Evolutionary conservation across 257 asterid species (phyloP).

Genomic region (Cruciata laevipes): DNA sequence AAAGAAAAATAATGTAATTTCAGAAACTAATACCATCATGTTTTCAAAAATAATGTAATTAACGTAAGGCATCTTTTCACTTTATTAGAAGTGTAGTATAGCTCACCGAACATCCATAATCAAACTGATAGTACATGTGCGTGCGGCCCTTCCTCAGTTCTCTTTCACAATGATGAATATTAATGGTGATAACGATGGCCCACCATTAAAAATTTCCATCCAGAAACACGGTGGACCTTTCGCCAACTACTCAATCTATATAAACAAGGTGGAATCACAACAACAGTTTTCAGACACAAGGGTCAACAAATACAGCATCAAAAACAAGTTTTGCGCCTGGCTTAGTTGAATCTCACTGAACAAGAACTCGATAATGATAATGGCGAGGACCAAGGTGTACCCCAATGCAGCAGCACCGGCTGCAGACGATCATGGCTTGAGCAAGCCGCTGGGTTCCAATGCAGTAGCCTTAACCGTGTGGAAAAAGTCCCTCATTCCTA

Average conservation of each 20-base stretch:
- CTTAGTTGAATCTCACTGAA: background rate
- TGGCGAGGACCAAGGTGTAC: constrained; percentile 51
- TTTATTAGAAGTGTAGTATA: too few relatives aligned
- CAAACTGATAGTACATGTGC: background rate
- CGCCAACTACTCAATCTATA: background rate
- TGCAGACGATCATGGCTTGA: background rate
- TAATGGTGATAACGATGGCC: background rate
- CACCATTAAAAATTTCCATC: background rate
- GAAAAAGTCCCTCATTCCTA: constrained; percentile 67
- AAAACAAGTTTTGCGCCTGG: background rate
- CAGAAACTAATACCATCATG: too few relatives aligned
- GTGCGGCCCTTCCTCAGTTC: background rate
- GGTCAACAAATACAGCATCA: background rate
- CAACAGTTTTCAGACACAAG: background rate
- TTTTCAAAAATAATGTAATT: too few relatives aligned
- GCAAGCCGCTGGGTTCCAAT: constrained; percentile 9
- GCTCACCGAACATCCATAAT: too few relatives aligned
- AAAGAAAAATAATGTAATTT: too few relatives aligned
- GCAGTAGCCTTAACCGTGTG: constrained; percentile 53
- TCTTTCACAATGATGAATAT: background rate
- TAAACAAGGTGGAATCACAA: background rate
- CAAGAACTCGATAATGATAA: background rate
- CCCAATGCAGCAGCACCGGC: constrained; percentile 32
- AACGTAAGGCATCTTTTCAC: too few relatives aligned
- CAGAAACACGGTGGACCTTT: background rate